Conservation (phyloP, 2,329 filamentous ascomycete species). For the Rugonectria rugulosa region DNA sequence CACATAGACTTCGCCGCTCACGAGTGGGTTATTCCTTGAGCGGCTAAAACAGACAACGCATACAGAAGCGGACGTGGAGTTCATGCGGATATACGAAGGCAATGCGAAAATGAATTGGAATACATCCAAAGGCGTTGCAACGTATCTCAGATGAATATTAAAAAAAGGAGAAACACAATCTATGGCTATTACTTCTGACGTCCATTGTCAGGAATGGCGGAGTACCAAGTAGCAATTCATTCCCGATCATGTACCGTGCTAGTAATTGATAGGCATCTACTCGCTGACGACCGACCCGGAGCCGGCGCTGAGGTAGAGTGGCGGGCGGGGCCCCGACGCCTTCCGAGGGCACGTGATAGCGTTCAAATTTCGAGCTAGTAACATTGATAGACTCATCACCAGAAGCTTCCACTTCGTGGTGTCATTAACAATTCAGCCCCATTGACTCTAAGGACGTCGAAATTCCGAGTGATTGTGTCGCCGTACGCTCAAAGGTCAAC, state of each 20-base stretch:
- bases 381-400: conserved; percentile 36
- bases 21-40: conserved; percentile 4
- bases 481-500: conserved; percentile 9
- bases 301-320: no score
- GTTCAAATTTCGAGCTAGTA: conserved; percentile 41
- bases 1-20: no score
- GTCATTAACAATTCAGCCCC: conserved; percentile 38
- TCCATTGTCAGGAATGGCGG: neutral
- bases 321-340: conserved; percentile 27
- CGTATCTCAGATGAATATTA: no score
- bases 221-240: neutral
- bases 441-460: conserved; percentile 29
- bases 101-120: no score
- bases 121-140: no score
- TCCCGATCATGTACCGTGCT: neutral
- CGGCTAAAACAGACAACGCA: neutral
- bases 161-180: neutral
- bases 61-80: neutral
- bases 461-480: conserved; percentile 26
- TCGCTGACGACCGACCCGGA: conserved; percentile 24
- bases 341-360: conserved; percentile 41
- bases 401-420: conserved; percentile 40
- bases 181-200: no score
- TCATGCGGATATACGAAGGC: neutral
- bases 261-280: conserved; percentile 24